Base-by-base conservation (phyloP, 345 rosid species). In the Xanthoceras sorbifolium region DNA sequence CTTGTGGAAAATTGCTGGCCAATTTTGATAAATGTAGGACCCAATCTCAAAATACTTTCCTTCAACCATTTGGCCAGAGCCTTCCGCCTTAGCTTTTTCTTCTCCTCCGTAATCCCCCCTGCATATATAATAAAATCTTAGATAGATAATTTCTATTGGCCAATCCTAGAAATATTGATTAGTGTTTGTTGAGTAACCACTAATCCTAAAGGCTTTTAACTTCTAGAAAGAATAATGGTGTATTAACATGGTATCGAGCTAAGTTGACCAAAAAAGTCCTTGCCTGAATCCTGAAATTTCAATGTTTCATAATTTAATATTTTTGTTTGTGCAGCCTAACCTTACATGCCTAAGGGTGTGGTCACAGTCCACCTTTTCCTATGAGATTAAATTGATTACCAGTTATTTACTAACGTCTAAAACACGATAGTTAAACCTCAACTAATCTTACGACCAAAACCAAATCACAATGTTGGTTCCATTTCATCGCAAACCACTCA, bases 1-100 rank as follows among this genome's bases (percentile, higher is more conserved):
- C 99, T 90, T 34, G 99, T 96, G 70, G 99, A 96, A 67, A 96
- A 93, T 74, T 93, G 99, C 82, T 96, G 99, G 28, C 99, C 99
- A 77, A 93, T 86, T 89, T 96, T 96, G 77, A 96, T 96, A 86
- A 96, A 96, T 6, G 99, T 96, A 48, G 98, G 99, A 71, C 99
- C 99, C 75, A 96, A 80, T 87, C 94, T 92, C 85, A 93, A 87
- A 48, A 96, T 91, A 74, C 77, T 92, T 76, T 96, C 99, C 75
- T 96, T 96, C 68, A 96, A 88, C 98, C 98, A 96, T 86, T 91
- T 93, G 38, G 97, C 99, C 20, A 96, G 87, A 64, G 84, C 57
- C 90, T 90, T 96, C 73, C 94, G 84, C 84, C 87, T 89, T 57
- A 78, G 2, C 46, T 84, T 85, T 79, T 90, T 90, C 68, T 93